These are phyloP conservation scores for Fraxinus paxiana DNA, from an alignment of 305 asterid genomes.

Conservation along the genomic window DNA sequence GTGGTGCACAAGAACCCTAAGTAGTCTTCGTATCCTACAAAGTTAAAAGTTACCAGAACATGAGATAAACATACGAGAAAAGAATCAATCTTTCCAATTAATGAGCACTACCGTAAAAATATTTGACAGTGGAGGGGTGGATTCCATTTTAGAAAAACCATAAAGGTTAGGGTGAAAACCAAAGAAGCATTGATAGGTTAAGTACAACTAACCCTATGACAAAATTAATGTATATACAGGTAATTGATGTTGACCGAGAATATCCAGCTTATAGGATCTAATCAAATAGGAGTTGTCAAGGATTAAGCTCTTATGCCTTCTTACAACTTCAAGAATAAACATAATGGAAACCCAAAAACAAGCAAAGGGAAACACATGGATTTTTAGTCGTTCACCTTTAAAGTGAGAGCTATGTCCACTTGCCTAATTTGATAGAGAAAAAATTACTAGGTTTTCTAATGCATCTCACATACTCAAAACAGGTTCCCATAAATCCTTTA, in stretches of 20 bases:
- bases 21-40: constrained; percentile 78
- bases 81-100: background rate
- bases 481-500: background rate
- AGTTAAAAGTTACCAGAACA: constrained; percentile 10
- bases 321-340: background rate
- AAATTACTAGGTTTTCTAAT: background rate
- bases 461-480: background rate
- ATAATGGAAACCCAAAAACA: background rate
- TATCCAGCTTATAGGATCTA: background rate
- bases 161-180: background rate
- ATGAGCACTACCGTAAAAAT: background rate
- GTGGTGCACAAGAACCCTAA: constrained; percentile 90
- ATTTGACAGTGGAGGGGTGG: background rate
- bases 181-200: background rate
- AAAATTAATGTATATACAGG: background rate
- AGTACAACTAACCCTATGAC: background rate
- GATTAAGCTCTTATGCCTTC: background rate
- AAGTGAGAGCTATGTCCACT: background rate
- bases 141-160: background rate
- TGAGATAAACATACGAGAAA: background rate
- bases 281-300: background rate
- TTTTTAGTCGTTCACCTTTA: background rate
- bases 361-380: background rate
- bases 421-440: background rate
- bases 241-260: background rate